Evolutionary conservation across 2,329 filamentous ascomycete genomes (phyloP).

Genomic region (Juglanconis juglandina): DNA sequence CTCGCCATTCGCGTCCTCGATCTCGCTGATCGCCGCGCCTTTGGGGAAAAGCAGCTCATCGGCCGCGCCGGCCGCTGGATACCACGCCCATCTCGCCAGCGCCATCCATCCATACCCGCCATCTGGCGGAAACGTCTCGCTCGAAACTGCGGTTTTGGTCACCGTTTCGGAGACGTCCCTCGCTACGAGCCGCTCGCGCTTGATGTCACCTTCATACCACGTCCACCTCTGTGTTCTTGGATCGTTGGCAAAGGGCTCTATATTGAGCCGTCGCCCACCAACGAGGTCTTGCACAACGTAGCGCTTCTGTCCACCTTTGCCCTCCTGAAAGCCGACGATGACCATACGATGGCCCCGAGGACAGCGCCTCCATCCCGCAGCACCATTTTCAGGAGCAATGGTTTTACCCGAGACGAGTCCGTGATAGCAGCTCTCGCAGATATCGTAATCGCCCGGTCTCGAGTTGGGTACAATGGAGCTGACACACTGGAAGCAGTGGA

Average conservation of each 20-base stretch:
- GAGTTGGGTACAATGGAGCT: slow-evolving; percentile 45
- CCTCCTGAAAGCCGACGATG: slow-evolving; percentile 69
- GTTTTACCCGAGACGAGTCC: slow-evolving; percentile 60
- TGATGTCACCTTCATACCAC: slow-evolving; percentile 41
- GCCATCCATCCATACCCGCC: slow-evolving; percentile 67
- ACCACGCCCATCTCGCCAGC: slow-evolving; percentile 73
- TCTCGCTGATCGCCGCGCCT: slow-evolving; percentile 77
- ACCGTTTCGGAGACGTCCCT: slow-evolving; percentile 46
- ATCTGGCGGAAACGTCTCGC: slow-evolving; percentile 63
- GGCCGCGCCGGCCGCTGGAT: slow-evolving; percentile 58
- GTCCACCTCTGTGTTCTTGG: slow-evolving; percentile 46
- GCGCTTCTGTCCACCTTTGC: slow-evolving; percentile 63
- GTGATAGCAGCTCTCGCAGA: slow-evolving; percentile 76
- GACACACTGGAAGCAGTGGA: slow-evolving; percentile 76
- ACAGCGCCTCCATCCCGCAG: slow-evolving; percentile 80
- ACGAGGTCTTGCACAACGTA: slow-evolving; percentile 70
- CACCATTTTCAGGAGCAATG: slow-evolving; percentile 72
- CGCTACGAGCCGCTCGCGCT: slow-evolving; percentile 46
- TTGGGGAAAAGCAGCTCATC: slow-evolving; percentile 84
- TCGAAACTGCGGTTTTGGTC: slow-evolving; percentile 29
- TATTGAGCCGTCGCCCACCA: slow-evolving; percentile 68
- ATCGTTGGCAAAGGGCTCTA: slow-evolving; percentile 43
- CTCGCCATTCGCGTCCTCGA: slow-evolving; percentile 83
- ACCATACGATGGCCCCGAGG: slow-evolving; percentile 79
- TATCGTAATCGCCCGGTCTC: slow-evolving; percentile 74